Evolutionary conservation across 495 filamentous ascomycete genomes (phyloP).

Genomic region (Podospora comata): DNA sequence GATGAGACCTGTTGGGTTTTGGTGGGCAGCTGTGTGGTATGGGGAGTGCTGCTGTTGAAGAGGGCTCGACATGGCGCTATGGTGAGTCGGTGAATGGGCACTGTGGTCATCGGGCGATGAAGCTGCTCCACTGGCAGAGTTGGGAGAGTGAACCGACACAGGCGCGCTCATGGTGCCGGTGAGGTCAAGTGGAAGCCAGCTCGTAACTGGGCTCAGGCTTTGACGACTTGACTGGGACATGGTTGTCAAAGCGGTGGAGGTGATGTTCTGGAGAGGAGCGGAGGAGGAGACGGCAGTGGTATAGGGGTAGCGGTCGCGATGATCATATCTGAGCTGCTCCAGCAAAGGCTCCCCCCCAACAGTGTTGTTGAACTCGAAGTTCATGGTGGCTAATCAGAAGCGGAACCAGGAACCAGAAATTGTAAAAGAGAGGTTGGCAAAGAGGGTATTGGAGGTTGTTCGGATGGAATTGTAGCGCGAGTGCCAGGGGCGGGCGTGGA

Average conservation of each 20-base stretch:
- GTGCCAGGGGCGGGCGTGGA: slow-evolving; percentile 21
- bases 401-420: slow-evolving; percentile 22
- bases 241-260: slow-evolving; percentile 44
- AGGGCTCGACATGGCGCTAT: slow-evolving; percentile 40
- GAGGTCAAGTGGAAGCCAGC: slow-evolving; percentile 49
- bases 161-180: slow-evolving; percentile 33
- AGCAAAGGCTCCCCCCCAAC: slow-evolving; percentile 51
- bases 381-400: slow-evolving; percentile 44
- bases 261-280: slow-evolving; percentile 42
- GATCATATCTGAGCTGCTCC: slow-evolving; percentile 53
- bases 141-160: slow-evolving; percentile 40
- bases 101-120: slow-evolving; percentile 48
- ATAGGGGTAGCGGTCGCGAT: slow-evolving; percentile 51
- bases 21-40: slow-evolving; percentile 42
- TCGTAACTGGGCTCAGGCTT: slow-evolving; percentile 39
- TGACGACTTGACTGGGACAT: slow-evolving; percentile 40
- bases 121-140: slow-evolving; percentile 38
- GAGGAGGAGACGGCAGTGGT: slow-evolving; percentile 39
- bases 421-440: slow-evolving; percentile 10
- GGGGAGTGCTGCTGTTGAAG: slow-evolving; percentile 49
- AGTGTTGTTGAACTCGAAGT: slow-evolving; percentile 53
- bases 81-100: slow-evolving; percentile 42
- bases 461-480: slow-evolving; percentile 33
- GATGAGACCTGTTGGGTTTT: slow-evolving; percentile 44
- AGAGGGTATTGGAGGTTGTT: slow-evolving; percentile 32